Percentiles rank a stretch among this genome's conserved stretches.
Evolutionary conservation across 2,329 filamentous ascomycete species (phyloP).

Genomic region (Neonectria hederae): DNA sequence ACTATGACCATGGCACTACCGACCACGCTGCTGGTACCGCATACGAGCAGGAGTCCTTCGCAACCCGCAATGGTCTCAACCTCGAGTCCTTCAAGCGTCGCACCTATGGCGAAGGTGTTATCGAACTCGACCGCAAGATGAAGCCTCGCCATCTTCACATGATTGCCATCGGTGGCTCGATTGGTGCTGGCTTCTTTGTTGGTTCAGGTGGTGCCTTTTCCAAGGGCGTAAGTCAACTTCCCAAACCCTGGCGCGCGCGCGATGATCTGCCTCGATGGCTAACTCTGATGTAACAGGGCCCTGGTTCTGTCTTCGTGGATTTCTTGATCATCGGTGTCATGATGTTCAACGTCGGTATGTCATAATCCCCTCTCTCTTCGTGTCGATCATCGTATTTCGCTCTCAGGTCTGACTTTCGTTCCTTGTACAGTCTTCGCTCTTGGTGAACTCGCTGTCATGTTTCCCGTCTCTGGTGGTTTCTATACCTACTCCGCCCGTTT

Average conservation of each 20-base stretch:
- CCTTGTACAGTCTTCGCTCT: constrained; percentile 60
- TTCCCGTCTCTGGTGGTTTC: constrained; percentile 70
- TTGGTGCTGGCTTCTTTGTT: constrained; percentile 71
- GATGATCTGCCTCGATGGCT: background rate
- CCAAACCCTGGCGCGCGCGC: background rate
- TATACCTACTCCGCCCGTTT: constrained; percentile 70
- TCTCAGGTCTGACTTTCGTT: constrained; percentile 17
- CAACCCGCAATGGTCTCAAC: constrained; percentile 41
- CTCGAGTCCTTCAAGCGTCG: constrained; percentile 39
- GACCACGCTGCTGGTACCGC: constrained; percentile 29
- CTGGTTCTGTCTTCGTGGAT: constrained; percentile 57
- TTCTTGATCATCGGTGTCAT: constrained; percentile 68
- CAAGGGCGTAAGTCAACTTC: constrained; percentile 52
- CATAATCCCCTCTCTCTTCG: background rate
- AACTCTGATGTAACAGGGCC: constrained; percentile 41
- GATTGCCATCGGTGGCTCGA: constrained; percentile 70
- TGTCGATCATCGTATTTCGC: background rate
- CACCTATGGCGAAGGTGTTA: constrained; percentile 25
- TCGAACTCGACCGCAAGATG: constrained; percentile 57
- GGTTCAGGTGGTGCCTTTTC: constrained; percentile 64
- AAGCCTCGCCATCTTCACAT: constrained; percentile 68
- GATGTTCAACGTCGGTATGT: constrained; percentile 64
- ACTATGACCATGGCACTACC: constrained; percentile 26
- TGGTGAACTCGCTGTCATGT: constrained; percentile 70
- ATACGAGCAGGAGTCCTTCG: constrained; percentile 33